These are phyloP conservation scores for Lentinula lateritia DNA, from an alignment of 768 basidiomycete species.

Conservation along the genomic window DNA sequence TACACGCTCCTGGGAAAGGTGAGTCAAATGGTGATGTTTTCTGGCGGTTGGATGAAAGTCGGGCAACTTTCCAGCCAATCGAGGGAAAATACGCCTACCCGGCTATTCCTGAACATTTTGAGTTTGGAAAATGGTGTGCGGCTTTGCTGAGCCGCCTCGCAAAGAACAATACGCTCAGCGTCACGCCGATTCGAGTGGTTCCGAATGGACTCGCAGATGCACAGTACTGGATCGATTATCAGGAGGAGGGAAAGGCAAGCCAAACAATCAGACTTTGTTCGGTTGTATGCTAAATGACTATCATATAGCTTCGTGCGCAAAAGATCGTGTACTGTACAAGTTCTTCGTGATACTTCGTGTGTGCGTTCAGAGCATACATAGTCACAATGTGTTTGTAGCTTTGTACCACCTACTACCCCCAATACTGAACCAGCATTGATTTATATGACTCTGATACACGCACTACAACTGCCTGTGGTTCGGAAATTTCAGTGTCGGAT, in stretches of 20 bases:
- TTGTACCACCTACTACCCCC: too few relatives aligned
- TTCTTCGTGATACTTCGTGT: too few relatives aligned
- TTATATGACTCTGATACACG: too few relatives aligned
- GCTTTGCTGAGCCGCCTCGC: constrained; percentile 7
- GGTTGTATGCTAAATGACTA: not conserved
- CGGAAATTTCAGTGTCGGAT: too few relatives aligned
- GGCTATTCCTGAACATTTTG: constrained; percentile 10
- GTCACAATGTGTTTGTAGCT: too few relatives aligned
- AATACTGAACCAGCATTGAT: too few relatives aligned
- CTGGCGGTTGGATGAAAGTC: not conserved
- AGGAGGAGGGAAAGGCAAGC: constrained; percentile 14
- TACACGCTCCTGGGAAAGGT: constrained; percentile 16
- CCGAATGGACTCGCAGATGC: constrained; percentile 13
- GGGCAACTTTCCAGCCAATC: constrained; percentile 4
- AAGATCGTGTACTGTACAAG: constrained; percentile 14
- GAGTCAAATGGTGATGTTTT: not conserved
- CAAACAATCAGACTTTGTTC: not conserved
- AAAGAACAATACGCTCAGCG: constrained; percentile 7
- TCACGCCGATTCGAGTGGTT: constrained; percentile 12
- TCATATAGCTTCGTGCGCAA: constrained; percentile 12
- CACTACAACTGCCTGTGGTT: too few relatives aligned
- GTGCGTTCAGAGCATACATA: too few relatives aligned
- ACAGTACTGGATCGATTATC: constrained; percentile 13
- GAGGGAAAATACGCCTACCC: constrained; percentile 6
- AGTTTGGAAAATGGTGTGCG: constrained; percentile 10